Evolutionary conservation across 1,284 basidiomycete genomes (phyloP).

Genomic region (Malassezia arunalokei): DNA sequence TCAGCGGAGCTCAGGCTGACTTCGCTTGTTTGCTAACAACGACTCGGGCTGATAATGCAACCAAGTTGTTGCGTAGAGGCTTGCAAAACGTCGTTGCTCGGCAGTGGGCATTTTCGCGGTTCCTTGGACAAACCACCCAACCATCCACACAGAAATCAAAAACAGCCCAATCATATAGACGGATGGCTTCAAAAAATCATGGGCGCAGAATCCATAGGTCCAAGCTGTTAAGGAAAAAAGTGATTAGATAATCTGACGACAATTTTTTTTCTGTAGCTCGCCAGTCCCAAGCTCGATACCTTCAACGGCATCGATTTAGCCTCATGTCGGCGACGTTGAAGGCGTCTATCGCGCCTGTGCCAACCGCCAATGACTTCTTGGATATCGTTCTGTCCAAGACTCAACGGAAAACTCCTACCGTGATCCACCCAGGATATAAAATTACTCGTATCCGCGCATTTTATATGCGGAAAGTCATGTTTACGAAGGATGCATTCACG

Average conservation of each 20-base stretch:
- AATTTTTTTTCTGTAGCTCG: neutral
- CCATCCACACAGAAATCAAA: no score
- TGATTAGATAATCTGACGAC: neutral
- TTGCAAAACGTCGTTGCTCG: no score
- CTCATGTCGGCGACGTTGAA: constrained; percentile 35
- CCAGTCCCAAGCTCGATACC: neutral
- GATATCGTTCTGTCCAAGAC: constrained; percentile 90
- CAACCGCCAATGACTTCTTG: constrained; percentile 83
- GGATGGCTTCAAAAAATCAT: neutral
- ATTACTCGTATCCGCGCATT: constrained; percentile 79
- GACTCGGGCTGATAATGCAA: no score
- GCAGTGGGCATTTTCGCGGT: no score
- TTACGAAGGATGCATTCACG: constrained; percentile 92
- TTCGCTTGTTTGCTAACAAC: no score
- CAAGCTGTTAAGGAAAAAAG: neutral
- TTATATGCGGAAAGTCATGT: constrained; percentile 99
- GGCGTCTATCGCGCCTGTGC: constrained; percentile 73
- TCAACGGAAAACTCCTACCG: constrained; percentile 91
- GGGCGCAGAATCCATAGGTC: neutral
- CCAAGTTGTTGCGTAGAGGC: no score
- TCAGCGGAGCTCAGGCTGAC: no score
- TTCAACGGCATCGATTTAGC: neutral
- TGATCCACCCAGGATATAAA: constrained; percentile 71
- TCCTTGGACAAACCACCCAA: no score
- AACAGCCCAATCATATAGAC: no score